Base-by-base conservation (phyloP, 495 filamentous ascomycete species). In the Sphaerosporella brunnea region DNA sequence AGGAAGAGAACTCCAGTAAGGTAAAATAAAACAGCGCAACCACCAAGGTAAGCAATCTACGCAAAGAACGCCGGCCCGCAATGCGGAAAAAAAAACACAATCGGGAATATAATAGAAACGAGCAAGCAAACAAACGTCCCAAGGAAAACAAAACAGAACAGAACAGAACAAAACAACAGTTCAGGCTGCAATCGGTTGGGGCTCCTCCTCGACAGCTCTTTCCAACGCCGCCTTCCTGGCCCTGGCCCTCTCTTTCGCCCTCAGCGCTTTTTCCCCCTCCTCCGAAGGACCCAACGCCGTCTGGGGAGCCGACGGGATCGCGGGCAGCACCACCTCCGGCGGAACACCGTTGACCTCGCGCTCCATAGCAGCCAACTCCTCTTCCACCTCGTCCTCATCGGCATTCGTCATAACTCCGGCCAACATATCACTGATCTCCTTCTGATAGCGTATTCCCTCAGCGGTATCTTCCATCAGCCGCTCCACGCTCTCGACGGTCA, bases 341-440 rank as follows among this genome's bases (percentile, higher is more conserved):
- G 36, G n/a, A 45, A 18, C 21, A 4, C 35, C 46, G 7, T 64
- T 66, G 10, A 82, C 64, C 62, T 94, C 79, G 15, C 67, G 72
- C 61, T 84, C 78, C 48, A 96, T 65, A 16, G 72, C 78, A 39
- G 80, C 84, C 52, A 97, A 64, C 66, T 96, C 90, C 56, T 95
- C 86, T 59, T 95, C 92, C 20, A 96, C 92, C 58, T 95, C 90
- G 51, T 95, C 92, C 62, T 96, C 90, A 64, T 96, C 92, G 58
- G 88, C 80, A 57, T 83, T 86, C 30, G 81, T 83, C 66, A 95
- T 79, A 51, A 74, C 70, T 1, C 83, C 84, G 8, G 74, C 81
- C 9, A 97, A 72, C 78, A 94, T 84, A 36, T 90, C 84, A 63
- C 77, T 87, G 51, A 97, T 71, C 90, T 48, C 87, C 73, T 76